These are phyloP conservation scores for Alternaria hordeiaustralica DNA, from an alignment of 2,329 filamentous ascomycete species.

Conservation along the genomic window DNA sequence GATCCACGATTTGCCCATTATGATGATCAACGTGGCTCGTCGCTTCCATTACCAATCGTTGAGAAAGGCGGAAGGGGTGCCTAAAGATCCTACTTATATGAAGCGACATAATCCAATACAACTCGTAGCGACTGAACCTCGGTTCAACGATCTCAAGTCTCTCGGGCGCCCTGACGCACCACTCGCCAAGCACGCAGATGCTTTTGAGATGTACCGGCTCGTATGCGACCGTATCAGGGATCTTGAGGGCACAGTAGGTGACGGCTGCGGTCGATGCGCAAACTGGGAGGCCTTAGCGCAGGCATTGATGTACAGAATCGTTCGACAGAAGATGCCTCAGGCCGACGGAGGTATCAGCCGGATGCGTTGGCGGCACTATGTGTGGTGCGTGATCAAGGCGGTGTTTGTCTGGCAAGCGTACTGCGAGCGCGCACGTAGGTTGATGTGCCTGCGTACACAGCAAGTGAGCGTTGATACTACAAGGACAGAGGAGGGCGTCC, in stretches of 20 bases:
- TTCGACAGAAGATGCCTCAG: not conserved
- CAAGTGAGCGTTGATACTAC: not conserved
- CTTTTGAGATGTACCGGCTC: not conserved
- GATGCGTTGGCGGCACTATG: not conserved
- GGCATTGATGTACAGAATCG: not conserved
- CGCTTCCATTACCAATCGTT: not conserved
- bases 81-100: not conserved
- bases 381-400: not conserved
- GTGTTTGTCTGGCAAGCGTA: conserved; percentile 6
- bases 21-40: not conserved
- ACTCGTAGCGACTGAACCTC: fast-evolving
- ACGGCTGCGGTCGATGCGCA: not conserved
- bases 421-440: not conserved
- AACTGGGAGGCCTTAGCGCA: not conserved
- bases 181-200: not conserved
- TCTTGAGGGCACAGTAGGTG: not conserved
- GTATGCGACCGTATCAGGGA: not conserved
- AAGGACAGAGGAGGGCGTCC: not conserved
- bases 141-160: not conserved
- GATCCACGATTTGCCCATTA: not conserved
- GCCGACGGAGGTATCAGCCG: not conserved
- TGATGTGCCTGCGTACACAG: not conserved
- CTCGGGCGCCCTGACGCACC: not conserved
- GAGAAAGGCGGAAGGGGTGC: not conserved
- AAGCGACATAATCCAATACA: not conserved